Percentiles rank a stretch among this genome's conserved stretches.
Conservation (phyloP, 805 yeast species). For the Dipodascus geniculatus region DNA sequence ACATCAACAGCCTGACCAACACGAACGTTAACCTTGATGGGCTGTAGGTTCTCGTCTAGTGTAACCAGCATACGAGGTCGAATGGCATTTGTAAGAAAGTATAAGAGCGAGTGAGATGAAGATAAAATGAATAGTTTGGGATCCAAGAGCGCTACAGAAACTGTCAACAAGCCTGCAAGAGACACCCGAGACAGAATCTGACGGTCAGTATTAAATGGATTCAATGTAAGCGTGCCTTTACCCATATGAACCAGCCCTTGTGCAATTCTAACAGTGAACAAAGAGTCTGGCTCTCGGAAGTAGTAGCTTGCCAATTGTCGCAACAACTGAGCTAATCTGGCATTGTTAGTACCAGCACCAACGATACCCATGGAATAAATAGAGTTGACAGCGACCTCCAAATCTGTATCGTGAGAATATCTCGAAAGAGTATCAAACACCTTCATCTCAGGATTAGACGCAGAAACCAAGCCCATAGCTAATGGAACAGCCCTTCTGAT, state of each 20-base stretch:
- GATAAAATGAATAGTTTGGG: conserved; percentile 76
- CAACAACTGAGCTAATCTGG: conserved; percentile 89
- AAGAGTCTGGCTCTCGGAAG: conserved; percentile 76
- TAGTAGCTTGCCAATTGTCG: conserved; percentile 93
- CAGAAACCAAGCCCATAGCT: conserved; percentile 93
- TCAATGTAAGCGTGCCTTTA: conserved; percentile 85
- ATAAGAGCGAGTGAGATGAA: conserved; percentile 64
- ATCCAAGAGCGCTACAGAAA: conserved; percentile 70
- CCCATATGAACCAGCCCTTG: conserved; percentile 94
- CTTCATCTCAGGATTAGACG: conserved; percentile 92
- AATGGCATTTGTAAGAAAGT: conserved; percentile 75
- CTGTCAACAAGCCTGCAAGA: conserved; percentile 78
- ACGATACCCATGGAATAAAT: conserved; percentile 95
- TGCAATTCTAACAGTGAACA: conserved; percentile 87
- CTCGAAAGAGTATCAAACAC: conserved; percentile 93
- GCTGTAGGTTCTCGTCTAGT: conserved; percentile 81
- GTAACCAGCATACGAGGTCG: conserved; percentile 91
- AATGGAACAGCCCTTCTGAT: conserved; percentile 91
- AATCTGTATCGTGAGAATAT: conserved; percentile 90
- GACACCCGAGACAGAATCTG: conserved; percentile 79
- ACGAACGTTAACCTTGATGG: conserved; percentile 89
- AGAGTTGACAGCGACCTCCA: conserved; percentile 89
- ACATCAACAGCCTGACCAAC: conserved; percentile 99
- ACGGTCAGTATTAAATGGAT: conserved; percentile 83
- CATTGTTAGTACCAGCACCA: conserved; percentile 98